Base-by-base conservation (phyloP, 139 green algal species). In the Marvania coccoides region DNA sequence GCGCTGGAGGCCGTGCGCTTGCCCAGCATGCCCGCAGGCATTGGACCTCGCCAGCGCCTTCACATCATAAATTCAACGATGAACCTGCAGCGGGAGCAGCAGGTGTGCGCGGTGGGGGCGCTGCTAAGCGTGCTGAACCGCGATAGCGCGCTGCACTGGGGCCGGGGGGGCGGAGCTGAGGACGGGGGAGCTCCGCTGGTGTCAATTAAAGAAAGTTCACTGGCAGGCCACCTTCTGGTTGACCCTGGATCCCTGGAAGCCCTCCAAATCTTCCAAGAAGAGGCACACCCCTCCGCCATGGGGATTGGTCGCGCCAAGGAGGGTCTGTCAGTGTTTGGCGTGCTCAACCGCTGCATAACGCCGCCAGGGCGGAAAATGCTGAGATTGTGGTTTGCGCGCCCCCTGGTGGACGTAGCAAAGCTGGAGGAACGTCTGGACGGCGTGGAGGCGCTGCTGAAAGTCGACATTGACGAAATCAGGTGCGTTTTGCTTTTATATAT, bases 221-320 rank as follows among this genome's bases (percentile, higher is more conserved):
- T 45, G 26, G n/a, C 38, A 6, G 56, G 56, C 24, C 7, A 15
- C 33, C n/a, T 31, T 57, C 4, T 31, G 35, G 63, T 91, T 36
- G 87, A 91, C 63, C 31, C 68, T 1, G 47, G 39, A 40, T 83
- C 64, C 26, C 59, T 92, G 63, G 39, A 58, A 15, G 83, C 78
- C 4, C 76, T 93, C 34, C 71, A 84, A 33, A 85, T 94, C 35
- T 91, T 94, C 47, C 47, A 65, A 38, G 63, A 83, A 28, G 89
- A 97, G 53, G 45, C 51, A 13, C 91, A 97, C 66, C 89, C 91
- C 6, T 88, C 78, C 7, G 48, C 69, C 38, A 97, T 96, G 91
- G 90, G 90, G 38, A 86, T 96, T 7, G 90, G 90, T 54, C 77
- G 69, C 15, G 47, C 81, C 42, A 96, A 97, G 67, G 90, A 97